These are phyloP conservation scores for Backusella mclennaniae DNA, from an alignment of 192 early-diverging fungal species.

Conservation along the genomic window DNA sequence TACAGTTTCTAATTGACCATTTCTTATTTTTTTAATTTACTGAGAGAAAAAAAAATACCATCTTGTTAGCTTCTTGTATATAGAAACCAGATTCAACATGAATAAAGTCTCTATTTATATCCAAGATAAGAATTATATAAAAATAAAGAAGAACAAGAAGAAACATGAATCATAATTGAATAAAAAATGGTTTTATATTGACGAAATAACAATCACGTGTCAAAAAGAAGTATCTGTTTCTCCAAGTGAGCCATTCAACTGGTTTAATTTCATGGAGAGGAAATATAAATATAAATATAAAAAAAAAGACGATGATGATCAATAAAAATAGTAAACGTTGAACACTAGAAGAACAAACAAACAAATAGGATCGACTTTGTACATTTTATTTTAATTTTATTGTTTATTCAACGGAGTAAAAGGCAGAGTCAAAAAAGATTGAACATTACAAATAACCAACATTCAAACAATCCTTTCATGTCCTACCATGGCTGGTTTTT, in stretches of 20 bases:
- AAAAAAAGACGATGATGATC: background rate
- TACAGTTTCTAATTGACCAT: background rate
- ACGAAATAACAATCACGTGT: background rate
- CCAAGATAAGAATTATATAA: background rate
- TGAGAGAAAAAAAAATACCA: background rate
- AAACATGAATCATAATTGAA: background rate
- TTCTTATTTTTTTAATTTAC: background rate
- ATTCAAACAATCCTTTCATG: background rate
- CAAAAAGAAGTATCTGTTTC: background rate
- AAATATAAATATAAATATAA: background rate
- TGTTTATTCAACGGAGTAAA: slow-evolving; percentile 6
- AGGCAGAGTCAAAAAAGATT: background rate
- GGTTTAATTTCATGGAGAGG: background rate
- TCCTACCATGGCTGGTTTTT: slow-evolving; percentile 4
- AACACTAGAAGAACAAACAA: background rate
- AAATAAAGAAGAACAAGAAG: background rate
- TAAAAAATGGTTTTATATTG: background rate
- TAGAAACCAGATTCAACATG: background rate
- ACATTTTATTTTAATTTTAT: background rate
- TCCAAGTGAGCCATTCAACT: background rate
- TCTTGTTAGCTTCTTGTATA: background rate
- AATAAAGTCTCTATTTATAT: background rate
- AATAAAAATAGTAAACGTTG: background rate
- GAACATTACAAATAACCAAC: slow-evolving; percentile 4
- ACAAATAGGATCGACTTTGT: background rate